Conservation (phyloP, 495 filamentous ascomycete genomes). For the Talaromyces ruber region DNA sequence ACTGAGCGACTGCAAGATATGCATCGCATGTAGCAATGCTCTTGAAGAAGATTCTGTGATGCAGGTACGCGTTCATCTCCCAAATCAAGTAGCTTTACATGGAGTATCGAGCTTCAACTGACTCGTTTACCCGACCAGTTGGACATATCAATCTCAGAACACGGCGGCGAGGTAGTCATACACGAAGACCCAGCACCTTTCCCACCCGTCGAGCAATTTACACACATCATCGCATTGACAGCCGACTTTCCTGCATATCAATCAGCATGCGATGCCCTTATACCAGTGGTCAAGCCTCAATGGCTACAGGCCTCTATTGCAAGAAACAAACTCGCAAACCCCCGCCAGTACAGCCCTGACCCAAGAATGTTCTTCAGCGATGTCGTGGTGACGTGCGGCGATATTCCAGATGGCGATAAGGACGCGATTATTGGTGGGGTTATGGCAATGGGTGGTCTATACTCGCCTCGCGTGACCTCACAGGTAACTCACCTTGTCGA, state of each 20-base stretch:
- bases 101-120: neutral
- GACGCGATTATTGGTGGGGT: constrained; percentile 89
- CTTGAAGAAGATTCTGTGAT: constrained; percentile 36
- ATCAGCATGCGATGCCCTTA: constrained; percentile 59
- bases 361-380: constrained; percentile 83
- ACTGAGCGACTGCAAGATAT: constrained; percentile 34
- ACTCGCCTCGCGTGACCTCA: constrained; percentile 57
- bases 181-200: constrained; percentile 33
- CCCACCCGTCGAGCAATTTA: constrained; percentile 51
- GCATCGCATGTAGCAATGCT: constrained; percentile 36
- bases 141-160: constrained; percentile 22
- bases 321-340: constrained; percentile 62
- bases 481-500: constrained; percentile 85
- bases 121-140: neutral
- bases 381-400: constrained; percentile 65
- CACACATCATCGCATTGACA: constrained; percentile 76
- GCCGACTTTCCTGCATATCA: constrained; percentile 83
- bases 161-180: constrained; percentile 45
- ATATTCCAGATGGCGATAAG: constrained; percentile 81
- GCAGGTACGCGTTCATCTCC: constrained; percentile 19
- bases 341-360: constrained; percentile 82
- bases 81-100: neutral
- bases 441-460: constrained; percentile 79
- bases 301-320: constrained; percentile 67
- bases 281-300: constrained; percentile 72